Conservation (phyloP, 2,329 filamentous ascomycete species). For the Xylogone sp. region DNA sequence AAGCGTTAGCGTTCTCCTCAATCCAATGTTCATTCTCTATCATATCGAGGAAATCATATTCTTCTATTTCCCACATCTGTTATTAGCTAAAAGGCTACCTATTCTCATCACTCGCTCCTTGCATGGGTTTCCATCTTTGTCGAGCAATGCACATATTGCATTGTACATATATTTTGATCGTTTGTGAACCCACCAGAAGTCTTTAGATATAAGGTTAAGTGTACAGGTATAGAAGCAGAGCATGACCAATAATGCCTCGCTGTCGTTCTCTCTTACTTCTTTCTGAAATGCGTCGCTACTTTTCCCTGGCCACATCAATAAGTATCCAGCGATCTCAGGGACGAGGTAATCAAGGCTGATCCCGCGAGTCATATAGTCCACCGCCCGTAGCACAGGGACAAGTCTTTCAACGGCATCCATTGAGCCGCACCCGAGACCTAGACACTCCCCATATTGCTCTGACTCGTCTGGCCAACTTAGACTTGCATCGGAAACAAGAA, state of each 20-base stretch:
- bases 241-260: not conserved
- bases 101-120: not conserved
- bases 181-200: slow-evolving; percentile 1
- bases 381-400: not conserved
- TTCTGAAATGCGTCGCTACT: not conserved
- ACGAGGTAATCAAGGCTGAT: not conserved
- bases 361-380: not conserved
- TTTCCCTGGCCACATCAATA: slow-evolving; percentile 3
- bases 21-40: too few species aligned
- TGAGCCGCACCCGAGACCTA: not conserved
- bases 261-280: not conserved
- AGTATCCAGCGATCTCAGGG: slow-evolving; percentile 1
- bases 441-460: not conserved
- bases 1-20: too few species aligned
- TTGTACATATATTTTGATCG: not conserved
- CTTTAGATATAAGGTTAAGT: not conserved
- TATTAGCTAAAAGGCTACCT: too few species aligned
- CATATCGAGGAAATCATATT: too few species aligned
- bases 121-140: not conserved
- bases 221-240: not conserved
- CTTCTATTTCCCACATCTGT: too few species aligned
- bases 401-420: not conserved
- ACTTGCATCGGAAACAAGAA: not conserved
- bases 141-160: not conserved
- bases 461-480: not conserved